Evolutionary conservation across 2,329 filamentous ascomycete species (phyloP).

Genomic region (Ophiosphaerella narmari): DNA sequence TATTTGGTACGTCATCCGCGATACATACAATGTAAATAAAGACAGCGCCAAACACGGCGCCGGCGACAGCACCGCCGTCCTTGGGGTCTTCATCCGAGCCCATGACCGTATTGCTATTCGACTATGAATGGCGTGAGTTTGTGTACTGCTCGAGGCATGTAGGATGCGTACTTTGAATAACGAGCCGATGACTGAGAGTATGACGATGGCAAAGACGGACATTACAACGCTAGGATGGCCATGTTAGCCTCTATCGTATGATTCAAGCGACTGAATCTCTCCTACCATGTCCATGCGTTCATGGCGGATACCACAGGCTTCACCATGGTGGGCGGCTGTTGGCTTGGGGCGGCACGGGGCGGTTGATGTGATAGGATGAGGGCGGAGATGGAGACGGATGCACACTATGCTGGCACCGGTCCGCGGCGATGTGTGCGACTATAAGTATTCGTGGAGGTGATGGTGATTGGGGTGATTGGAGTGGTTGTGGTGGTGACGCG

Average conservation of each 20-base stretch:
- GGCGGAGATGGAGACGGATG: not conserved
- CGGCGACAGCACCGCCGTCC: slow-evolving; percentile 77
- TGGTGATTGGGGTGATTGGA: no score
- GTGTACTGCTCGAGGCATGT: not conserved
- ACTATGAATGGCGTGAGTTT: slow-evolving; percentile 44
- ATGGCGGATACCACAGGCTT: slow-evolving; percentile 91
- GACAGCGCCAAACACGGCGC: slow-evolving; percentile 85
- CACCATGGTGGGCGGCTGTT: slow-evolving; percentile 69
- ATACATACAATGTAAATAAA: slow-evolving; percentile 81
- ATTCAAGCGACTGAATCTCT: slow-evolving; percentile 5
- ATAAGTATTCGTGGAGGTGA: no score
- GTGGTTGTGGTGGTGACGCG: no score
- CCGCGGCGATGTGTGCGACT: no score
- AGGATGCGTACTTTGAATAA: slow-evolving; percentile 69
- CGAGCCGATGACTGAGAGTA: slow-evolving; percentile 67
- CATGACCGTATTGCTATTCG: slow-evolving; percentile 80
- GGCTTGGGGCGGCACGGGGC: slow-evolving; percentile 10
- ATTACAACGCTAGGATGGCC: slow-evolving; percentile 66
- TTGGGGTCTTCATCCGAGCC: slow-evolving; percentile 72
- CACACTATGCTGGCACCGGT: no score
- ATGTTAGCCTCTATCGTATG: not conserved
- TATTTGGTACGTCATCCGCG: not conserved
- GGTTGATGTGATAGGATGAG: slow-evolving; percentile 11
- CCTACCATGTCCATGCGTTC: slow-evolving; percentile 95
- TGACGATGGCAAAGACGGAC: slow-evolving; percentile 67